Evolutionary conservation across 768 basidiomycete species (phyloP).

Genomic region (Lyophyllum atratum): DNA sequence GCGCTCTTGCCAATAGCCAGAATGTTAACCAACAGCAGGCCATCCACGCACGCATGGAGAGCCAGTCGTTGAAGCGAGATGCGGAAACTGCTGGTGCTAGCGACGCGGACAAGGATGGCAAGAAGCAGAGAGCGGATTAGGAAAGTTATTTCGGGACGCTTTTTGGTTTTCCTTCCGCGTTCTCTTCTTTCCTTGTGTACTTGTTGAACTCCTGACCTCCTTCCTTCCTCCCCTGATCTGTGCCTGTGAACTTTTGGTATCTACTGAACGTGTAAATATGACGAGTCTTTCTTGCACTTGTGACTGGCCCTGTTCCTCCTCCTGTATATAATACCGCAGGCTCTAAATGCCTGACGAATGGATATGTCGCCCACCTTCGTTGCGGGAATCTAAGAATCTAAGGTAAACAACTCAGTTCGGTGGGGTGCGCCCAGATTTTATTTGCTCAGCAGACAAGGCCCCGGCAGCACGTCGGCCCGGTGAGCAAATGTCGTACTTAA

Average conservation of each 20-base stretch:
- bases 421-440: too few relatives aligned
- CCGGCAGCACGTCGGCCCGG: too few relatives aligned
- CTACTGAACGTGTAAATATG: conserved; percentile 12
- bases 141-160: not conserved
- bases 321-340: conserved; percentile 1
- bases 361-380: not conserved
- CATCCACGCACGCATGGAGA: conserved; percentile 12
- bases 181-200: not conserved
- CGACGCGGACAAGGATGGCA: conserved; percentile 18
- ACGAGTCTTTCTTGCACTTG: not conserved
- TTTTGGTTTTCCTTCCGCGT: not conserved
- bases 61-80: conserved; percentile 18
- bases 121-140: conserved; percentile 45
- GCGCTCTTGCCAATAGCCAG: conserved; percentile 17
- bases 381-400: not conserved
- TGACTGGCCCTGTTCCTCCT: not conserved
- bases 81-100: conserved; percentile 4
- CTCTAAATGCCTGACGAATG: not conserved
- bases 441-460: too few relatives aligned
- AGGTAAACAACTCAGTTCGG: too few relatives aligned
- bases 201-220: conserved; percentile 4
- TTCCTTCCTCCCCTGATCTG: not conserved
- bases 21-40: conserved; percentile 4
- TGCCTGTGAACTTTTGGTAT: not conserved
- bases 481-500: too few relatives aligned